phyloP scores from a whole-genome alignment of 2,329 filamentous ascomycete genomes.

The Fusarium sp. region DNA sequence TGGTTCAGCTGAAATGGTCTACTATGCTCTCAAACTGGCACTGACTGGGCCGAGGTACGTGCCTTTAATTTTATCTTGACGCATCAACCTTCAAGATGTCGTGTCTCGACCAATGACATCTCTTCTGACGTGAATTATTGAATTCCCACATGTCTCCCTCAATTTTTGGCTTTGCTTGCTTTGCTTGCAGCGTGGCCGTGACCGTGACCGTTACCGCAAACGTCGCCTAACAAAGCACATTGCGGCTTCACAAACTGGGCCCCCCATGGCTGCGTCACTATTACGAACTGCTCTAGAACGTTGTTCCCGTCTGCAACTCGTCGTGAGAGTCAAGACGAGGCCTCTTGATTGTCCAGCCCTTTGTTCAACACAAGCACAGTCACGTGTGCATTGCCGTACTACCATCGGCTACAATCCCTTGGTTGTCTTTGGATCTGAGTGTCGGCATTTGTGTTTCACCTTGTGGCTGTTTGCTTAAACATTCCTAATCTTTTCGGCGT shows the following conservation, averaged over 20 bases:
- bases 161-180: background rate
- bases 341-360: background rate
- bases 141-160: slow-evolving; percentile 21
- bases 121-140: slow-evolving; percentile 20
- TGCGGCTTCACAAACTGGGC: background rate
- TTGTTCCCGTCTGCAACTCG: background rate
- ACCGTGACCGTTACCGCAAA: slow-evolving; percentile 16
- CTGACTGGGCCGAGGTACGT: slow-evolving; percentile 6
- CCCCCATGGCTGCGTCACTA: slow-evolving; percentile 6
- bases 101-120: slow-evolving; percentile 21
- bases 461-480: slow-evolving; percentile 1
- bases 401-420: background rate
- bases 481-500: slow-evolving; percentile 2
- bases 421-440: background rate
- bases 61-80: slow-evolving; percentile 16
- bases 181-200: background rate
- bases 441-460: slow-evolving; percentile 2
- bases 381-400: background rate
- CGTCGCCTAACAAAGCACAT: slow-evolving; percentile 18
- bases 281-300: background rate
- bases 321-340: background rate
- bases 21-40: slow-evolving; percentile 5
- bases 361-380: background rate
- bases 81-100: background rate
- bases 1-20: slow-evolving; percentile 42